Percentiles rank a stretch among this genome's conserved stretches.
phyloP scores from a whole-genome alignment of 352 stramenopile genomes.

The Globisporangium ultimum region DNA sequence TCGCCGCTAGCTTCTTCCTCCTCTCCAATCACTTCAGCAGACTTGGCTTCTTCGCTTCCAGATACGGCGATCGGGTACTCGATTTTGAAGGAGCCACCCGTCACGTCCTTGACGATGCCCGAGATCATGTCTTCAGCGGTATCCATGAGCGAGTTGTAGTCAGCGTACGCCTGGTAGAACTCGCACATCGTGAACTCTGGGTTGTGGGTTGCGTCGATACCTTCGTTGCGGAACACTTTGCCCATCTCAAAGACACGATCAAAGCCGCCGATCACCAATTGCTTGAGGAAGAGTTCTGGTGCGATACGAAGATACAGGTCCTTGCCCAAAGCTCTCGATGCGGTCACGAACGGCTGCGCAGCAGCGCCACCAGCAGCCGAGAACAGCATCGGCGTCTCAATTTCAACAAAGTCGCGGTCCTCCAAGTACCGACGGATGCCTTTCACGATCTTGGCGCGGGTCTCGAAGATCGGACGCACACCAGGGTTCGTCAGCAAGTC shows the following conservation, averaged over 20 bases:
- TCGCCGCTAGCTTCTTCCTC: conserved; percentile 8
- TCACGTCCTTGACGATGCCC: conserved; percentile 96
- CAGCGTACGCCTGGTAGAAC: conserved; percentile 98
- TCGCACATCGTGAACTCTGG: conserved; percentile 99
- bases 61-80: conserved; percentile 89
- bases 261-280: conserved; percentile 93
- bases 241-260: conserved; percentile 99
- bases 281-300: conserved; percentile 98
- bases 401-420: conserved; percentile 74
- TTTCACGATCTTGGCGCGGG: conserved; percentile 80
- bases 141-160: conserved; percentile 98
- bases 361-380: conserved; percentile 96
- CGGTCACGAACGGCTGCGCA: conserved; percentile 97
- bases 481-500: conserved; percentile 97
- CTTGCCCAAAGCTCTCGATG: conserved; percentile 96
- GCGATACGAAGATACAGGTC: conserved; percentile 96
- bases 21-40: conserved; percentile 1
- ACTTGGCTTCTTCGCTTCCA: conserved; percentile 9
- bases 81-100: conserved; percentile 92
- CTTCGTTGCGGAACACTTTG: conserved; percentile 98
- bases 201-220: conserved; percentile 98
- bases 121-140: conserved; percentile 98
- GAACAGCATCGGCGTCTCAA: conserved; percentile 99
- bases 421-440: conserved; percentile 68
- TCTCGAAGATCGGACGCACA: conserved; percentile 92